Evolutionary conservation across 306 rosid genomes (phyloP), one percentile per base, ranked within the genome.

Genomic region (Sindora glabra): DNA sequence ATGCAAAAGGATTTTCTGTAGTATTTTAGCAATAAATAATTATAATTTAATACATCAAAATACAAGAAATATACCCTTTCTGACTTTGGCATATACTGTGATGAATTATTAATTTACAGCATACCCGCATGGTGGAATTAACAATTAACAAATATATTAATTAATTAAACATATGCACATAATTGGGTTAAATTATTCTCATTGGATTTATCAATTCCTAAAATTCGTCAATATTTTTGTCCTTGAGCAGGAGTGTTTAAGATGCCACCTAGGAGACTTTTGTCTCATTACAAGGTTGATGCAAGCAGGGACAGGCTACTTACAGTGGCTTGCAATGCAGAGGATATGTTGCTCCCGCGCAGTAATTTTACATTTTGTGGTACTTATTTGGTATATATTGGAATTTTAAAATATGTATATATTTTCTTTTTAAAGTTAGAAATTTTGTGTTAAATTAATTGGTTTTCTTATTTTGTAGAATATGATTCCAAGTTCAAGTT

Each of bases 201-300:
- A 7, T 10, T 0, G 14, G 41, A 19, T 9, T 29, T 26, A 64
- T 25, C 29, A 16, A 10, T 48, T 56, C 44, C 33, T 62, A 14
- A 8, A 9, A 49, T 5, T 48, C 18, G 12, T 17, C 60, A 49
- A 33, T 50, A 38, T 71, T 70, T 69, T 48, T 66, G 49, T 33
- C 34, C 57, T 32, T 56, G 47, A 30, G 21, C 80, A 92, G 98
- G 96, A 38, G 78, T 92, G 27, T 92, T 92, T 44, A 86, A 86
- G 81, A 88, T 92, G 98, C 94, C 98, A 13, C 90, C 92, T 2
- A 92, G 73, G 78, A 74, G 98, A 30, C 65, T 92, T 27, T 68
- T 92, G 83, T 88, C 98, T 52, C 98, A 88, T 65, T 88, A 88
- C 49, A 92, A 92, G 76, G 60, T 88, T 11, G 98, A 92, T 48